A percentile compares a stretch with the other conserved stretches of the same genome.
Evolutionary conservation across 2,329 filamentous ascomycete genomes (phyloP).

Genomic region (Cladosporium sp.): DNA sequence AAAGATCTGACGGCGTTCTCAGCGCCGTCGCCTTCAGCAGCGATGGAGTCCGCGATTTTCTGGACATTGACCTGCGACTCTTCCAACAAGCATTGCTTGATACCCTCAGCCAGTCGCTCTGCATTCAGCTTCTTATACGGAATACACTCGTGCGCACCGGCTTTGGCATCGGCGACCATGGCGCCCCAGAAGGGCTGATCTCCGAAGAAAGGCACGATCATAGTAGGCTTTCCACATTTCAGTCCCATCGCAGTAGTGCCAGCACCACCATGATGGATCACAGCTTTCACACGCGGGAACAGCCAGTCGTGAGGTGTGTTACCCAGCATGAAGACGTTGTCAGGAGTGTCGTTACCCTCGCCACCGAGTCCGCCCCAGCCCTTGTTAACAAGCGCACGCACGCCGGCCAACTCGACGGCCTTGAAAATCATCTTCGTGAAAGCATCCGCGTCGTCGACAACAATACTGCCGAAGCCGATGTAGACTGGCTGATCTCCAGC

Average conservation of each 20-base stretch:
- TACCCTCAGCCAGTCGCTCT: constrained; percentile 68
- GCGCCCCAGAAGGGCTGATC: constrained; percentile 78
- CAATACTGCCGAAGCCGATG: constrained; percentile 81
- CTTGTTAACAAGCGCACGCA: constrained; percentile 55
- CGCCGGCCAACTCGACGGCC: constrained; percentile 57
- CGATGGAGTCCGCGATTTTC: constrained; percentile 63
- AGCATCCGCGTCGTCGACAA: constrained; percentile 71
- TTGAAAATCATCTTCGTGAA: constrained; percentile 73
- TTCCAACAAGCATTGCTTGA: constrained; percentile 64
- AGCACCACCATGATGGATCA: constrained; percentile 65
- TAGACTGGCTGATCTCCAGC: constrained; percentile 73
- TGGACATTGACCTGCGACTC: constrained; percentile 60
- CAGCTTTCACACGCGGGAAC: constrained; percentile 55
- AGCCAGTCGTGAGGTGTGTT: constrained; percentile 62
- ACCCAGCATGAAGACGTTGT: constrained; percentile 52
- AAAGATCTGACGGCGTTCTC: constrained; percentile 69
- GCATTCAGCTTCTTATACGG: constrained; percentile 67
- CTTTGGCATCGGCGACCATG: constrained; percentile 64
- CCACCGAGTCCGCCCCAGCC: constrained; percentile 55
- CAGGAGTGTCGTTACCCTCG: constrained; percentile 39
- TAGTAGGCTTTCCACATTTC: constrained; percentile 69
- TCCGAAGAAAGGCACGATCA: constrained; percentile 78
- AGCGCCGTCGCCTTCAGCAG: constrained; percentile 67
- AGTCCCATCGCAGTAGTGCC: constrained; percentile 74
- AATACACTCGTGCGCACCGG: constrained; percentile 63